phyloP scores from a whole-genome alignment of 352 stramenopile genomes.

The Phytophthora nicotianae region DNA sequence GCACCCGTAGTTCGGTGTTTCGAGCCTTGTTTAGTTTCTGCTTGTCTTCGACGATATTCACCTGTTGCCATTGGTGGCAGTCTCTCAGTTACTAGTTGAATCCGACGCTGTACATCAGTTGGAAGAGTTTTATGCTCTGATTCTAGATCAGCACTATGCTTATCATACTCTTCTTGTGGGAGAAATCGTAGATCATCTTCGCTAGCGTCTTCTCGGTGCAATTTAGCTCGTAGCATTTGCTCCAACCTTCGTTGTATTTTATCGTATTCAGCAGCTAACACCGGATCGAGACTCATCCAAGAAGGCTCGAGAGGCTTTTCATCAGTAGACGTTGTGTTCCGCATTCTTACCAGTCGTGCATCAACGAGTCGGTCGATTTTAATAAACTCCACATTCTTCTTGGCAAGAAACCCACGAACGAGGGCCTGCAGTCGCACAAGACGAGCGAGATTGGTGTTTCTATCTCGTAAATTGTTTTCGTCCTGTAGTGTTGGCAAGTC shows the following conservation, averaged over 20 bases:
- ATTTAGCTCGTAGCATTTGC: constrained; percentile 24
- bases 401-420: constrained; percentile 52
- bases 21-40: constrained; percentile 25
- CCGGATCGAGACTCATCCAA: constrained; percentile 28
- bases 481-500: constrained; percentile 6
- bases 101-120: constrained; percentile 38
- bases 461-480: neutral
- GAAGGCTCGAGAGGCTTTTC: constrained; percentile 16
- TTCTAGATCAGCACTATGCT: constrained; percentile 28
- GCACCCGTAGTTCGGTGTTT: constrained; percentile 20
- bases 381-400: constrained; percentile 40
- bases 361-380: constrained; percentile 65
- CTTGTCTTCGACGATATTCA: constrained; percentile 47
- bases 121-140: constrained; percentile 37
- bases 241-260: constrained; percentile 25
- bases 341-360: constrained; percentile 42
- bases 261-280: constrained; percentile 24
- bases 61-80: constrained; percentile 37
- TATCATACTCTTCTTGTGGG: constrained; percentile 35
- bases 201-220: constrained; percentile 6
- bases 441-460: constrained; percentile 10
- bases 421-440: constrained; percentile 52
- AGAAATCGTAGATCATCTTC: constrained; percentile 8
- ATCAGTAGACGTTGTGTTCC: neutral
- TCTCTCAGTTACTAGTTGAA: constrained; percentile 44